A percentile compares a stretch with the other conserved stretches of the same genome.
phyloP scores from a whole-genome alignment of 208 protist genomes.

The Trypanosoma scelopori region DNA sequence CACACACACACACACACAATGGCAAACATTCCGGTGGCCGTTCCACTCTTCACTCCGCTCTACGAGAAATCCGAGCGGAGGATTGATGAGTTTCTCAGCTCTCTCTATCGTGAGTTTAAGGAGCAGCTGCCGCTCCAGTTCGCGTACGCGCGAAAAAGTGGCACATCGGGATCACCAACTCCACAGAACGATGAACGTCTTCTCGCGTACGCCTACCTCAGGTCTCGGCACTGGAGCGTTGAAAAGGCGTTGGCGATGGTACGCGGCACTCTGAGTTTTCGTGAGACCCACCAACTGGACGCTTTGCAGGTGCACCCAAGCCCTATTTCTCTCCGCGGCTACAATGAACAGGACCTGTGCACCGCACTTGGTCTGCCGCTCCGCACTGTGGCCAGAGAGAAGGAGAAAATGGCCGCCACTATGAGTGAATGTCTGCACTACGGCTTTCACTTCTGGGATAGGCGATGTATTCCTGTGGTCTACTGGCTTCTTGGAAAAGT shows the following conservation, averaged over 20 bases:
- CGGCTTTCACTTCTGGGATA: slow-evolving; percentile 64
- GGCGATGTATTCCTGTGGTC: slow-evolving; percentile 42
- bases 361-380: slow-evolving; percentile 4
- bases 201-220: slow-evolving; percentile 58
- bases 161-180: slow-evolving; percentile 31
- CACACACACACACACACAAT: too few relatives aligned
- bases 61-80: slow-evolving; percentile 48
- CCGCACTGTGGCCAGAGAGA: slow-evolving; percentile 8
- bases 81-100: slow-evolving; percentile 47
- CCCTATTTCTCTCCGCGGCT: slow-evolving; percentile 57
- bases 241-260: slow-evolving; percentile 62
- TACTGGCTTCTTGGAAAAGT: slow-evolving; percentile 46
- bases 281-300: slow-evolving; percentile 34
- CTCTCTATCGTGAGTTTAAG: slow-evolving; percentile 27
- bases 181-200: slow-evolving; percentile 42
- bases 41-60: slow-evolving; percentile 34
- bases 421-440: slow-evolving; percentile 1
- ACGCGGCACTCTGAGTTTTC: slow-evolving; percentile 32
- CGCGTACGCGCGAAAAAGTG: slow-evolving; percentile 14
- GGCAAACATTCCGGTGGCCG: background rate
- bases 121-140: slow-evolving; percentile 30
- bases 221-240: slow-evolving; percentile 58
- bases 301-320: slow-evolving; percentile 39
- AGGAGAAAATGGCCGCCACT: slow-evolving; percentile 31
- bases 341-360: slow-evolving; percentile 36